phyloP scores from a whole-genome alignment of 2,329 filamentous ascomycete species.

The Monosporascus sp. region DNA sequence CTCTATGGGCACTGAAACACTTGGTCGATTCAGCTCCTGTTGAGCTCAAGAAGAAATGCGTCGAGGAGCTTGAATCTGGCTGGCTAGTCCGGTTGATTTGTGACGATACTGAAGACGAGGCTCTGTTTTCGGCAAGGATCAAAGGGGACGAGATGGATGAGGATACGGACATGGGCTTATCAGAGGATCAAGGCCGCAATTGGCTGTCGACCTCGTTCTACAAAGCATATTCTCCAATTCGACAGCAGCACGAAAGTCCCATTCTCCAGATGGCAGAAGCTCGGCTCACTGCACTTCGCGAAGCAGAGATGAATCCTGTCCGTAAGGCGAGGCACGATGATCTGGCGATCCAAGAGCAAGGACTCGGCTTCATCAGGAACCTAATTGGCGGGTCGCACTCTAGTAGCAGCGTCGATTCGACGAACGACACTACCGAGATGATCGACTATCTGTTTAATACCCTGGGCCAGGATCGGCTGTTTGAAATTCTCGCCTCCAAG shows the following conservation, averaged over 20 bases:
- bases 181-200: conserved; percentile 35
- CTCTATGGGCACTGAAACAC: conserved; percentile 91
- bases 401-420: conserved; percentile 45
- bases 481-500: conserved; percentile 76
- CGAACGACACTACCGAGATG: conserved; percentile 59
- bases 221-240: conserved; percentile 8
- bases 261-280: conserved; percentile 44
- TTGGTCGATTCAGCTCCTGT: conserved; percentile 69
- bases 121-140: conserved; percentile 35
- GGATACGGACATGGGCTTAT: conserved; percentile 52
- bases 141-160: conserved; percentile 43
- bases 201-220: conserved; percentile 16
- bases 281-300: conserved; percentile 48
- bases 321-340: conserved; percentile 71
- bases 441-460: conserved; percentile 77
- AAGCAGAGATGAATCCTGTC: conserved; percentile 62
- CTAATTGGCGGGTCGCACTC: conserved; percentile 61
- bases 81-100: conserved; percentile 80
- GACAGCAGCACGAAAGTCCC: conserved; percentile 11
- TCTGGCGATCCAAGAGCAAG: conserved; percentile 83
- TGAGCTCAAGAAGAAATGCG: conserved; percentile 68
- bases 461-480: conserved; percentile 71
- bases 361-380: conserved; percentile 84
- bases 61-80: conserved; percentile 70
- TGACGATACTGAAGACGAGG: conserved; percentile 52